Evolutionary conservation across 495 filamentous ascomycete genomes (phyloP).

Genomic region (Neurospora sp.): DNA sequence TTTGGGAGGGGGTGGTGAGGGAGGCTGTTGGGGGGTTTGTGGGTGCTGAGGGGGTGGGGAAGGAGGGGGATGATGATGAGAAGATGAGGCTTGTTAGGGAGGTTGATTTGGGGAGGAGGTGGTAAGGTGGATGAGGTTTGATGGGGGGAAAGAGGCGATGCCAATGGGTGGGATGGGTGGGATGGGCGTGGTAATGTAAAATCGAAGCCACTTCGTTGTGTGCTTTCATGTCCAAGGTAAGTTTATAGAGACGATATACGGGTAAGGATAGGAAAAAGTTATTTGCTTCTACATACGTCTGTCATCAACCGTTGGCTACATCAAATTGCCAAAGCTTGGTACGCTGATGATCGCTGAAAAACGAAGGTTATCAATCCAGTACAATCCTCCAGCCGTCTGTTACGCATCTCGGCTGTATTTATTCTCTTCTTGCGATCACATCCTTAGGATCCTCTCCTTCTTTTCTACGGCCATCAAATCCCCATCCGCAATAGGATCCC

Average conservation of each 20-base stretch:
- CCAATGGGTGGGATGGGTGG: neutral
- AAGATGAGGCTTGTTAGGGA: conserved; percentile 23
- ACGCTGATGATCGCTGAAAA: neutral
- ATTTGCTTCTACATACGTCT: neutral
- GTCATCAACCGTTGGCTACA: neutral
- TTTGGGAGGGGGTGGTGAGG: conserved; percentile 66
- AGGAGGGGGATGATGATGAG: conserved; percentile 15
- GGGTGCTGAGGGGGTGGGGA: conserved; percentile 4
- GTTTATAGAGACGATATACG: neutral
- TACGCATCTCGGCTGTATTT: neutral
- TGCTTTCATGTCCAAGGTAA: neutral
- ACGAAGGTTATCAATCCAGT: neutral
- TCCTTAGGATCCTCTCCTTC: no score
- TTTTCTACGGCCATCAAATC: neutral
- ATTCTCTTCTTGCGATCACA: neutral
- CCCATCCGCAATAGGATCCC: neutral
- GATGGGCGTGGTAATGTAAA: neutral
- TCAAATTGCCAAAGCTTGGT: neutral
- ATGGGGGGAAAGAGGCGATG: neutral
- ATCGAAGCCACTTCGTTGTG: neutral
- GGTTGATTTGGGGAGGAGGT: conserved; percentile 24
- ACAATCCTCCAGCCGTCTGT: neutral
- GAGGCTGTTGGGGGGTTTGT: conserved; percentile 43
- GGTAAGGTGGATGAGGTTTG: neutral
- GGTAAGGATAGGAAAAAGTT: neutral